Conservation (phyloP, 1,284 basidiomycete species). For the Marasmius fiardii region DNA sequence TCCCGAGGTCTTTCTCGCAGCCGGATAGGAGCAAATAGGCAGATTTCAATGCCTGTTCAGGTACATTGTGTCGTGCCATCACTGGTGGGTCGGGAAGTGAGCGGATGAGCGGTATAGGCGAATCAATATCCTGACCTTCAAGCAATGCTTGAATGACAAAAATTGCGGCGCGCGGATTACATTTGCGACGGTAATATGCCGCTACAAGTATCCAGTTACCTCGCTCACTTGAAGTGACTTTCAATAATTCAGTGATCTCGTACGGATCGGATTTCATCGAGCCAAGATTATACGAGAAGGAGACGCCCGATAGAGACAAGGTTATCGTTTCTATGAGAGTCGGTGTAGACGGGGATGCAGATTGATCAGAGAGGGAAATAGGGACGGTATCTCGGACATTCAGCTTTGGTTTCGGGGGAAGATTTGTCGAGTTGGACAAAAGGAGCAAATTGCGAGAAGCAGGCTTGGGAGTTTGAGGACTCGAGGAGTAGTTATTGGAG, state of each 20-base stretch:
- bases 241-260: conserved; percentile 43
- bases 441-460: neutral
- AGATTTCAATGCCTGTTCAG: conserved; percentile 39
- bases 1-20: conserved; percentile 48
- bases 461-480: neutral
- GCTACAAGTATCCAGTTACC: conserved; percentile 55
- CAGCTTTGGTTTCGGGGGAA: neutral
- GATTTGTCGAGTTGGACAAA: neutral
- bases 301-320: conserved; percentile 34
- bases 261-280: conserved; percentile 38
- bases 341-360: conserved; percentile 22
- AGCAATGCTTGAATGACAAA: conserved; percentile 44
- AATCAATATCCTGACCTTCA: conserved; percentile 32
- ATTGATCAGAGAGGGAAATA: conserved; percentile 10
- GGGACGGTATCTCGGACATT: neutral
- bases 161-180: conserved; percentile 42
- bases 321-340: conserved; percentile 26
- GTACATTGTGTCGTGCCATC: conserved; percentile 33
- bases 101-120: no score
- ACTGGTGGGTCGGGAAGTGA: conserved; percentile 25
- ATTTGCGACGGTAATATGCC: conserved; percentile 46
- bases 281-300: conserved; percentile 39
- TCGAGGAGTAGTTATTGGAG: neutral
- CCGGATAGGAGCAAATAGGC: conserved; percentile 50
- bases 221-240: conserved; percentile 36